These are phyloP conservation scores for Serendipita vermifera DNA, from an alignment of 768 basidiomycete species.

Conservation along the genomic window DNA sequence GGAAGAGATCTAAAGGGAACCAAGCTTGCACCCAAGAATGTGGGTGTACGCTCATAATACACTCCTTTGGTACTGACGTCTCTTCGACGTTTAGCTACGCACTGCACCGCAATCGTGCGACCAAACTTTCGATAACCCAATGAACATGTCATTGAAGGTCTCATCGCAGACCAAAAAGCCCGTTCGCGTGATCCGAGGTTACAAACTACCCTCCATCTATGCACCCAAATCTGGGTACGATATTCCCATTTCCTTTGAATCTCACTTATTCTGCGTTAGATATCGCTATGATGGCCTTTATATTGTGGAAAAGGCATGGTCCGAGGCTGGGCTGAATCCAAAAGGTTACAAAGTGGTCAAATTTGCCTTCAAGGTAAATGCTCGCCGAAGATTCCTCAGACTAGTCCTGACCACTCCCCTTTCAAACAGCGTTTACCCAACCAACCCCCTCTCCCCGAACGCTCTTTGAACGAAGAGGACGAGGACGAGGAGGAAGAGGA, in stretches of 20 bases:
- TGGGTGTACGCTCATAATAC: slow-evolving; percentile 23
- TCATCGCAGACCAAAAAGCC: slow-evolving; percentile 74
- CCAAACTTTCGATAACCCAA: slow-evolving; percentile 62
- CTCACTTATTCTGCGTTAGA: slow-evolving; percentile 24
- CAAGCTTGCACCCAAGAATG: slow-evolving; percentile 70
- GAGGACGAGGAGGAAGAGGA: slow-evolving; percentile 17
- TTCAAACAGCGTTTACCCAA: slow-evolving; percentile 38
- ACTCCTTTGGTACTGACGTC: neutral
- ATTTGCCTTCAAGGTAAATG: slow-evolving; percentile 61
- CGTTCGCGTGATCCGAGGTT: slow-evolving; percentile 78
- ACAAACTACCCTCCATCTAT: slow-evolving; percentile 55
- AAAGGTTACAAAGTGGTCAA: slow-evolving; percentile 73
- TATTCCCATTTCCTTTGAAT: neutral
- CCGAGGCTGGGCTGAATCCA: slow-evolving; percentile 53
- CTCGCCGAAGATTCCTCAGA: neutral
- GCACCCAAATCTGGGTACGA: slow-evolving; percentile 66
- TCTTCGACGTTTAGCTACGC: slow-evolving; percentile 44
- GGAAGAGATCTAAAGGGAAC: slow-evolving; percentile 84
- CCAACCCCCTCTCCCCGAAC: slow-evolving; percentile 40
- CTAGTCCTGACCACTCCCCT: neutral
- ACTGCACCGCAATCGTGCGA: slow-evolving; percentile 79
- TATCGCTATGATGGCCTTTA: slow-evolving; percentile 92
- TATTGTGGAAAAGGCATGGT: slow-evolving; percentile 64
- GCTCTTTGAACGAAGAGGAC: slow-evolving; percentile 5
- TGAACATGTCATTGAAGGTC: slow-evolving; percentile 59